Conservation (phyloP, 2,329 filamentous ascomycete genomes). For the Penicillium janthinellum region DNA sequence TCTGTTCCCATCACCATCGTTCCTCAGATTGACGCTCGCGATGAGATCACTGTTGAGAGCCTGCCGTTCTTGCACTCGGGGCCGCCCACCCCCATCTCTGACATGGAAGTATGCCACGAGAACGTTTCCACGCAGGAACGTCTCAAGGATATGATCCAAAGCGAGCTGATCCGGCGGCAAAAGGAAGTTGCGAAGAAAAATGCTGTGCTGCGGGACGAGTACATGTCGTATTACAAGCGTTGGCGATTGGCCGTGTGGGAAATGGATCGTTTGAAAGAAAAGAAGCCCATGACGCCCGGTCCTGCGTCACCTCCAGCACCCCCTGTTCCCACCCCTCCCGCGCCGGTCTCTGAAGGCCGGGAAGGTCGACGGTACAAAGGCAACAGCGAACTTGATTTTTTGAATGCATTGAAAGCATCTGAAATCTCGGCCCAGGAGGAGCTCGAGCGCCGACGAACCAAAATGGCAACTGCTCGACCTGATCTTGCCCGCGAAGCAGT, state of each 20-base stretch:
- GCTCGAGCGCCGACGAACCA: conserved; percentile 46
- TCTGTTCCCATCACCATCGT: conserved; percentile 10
- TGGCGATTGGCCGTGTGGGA: conserved; percentile 49
- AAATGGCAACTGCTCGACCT: conserved; percentile 46
- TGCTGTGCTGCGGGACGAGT: conserved; percentile 43
- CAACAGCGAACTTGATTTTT: conserved; percentile 53
- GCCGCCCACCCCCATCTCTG: conserved; percentile 47
- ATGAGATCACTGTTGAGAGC: conserved; percentile 43
- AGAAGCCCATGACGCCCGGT: conserved; percentile 40
- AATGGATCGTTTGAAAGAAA: conserved; percentile 46
- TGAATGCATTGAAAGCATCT: conserved; percentile 51
- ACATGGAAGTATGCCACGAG: conserved; percentile 49
- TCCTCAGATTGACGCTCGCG: conserved; percentile 7
- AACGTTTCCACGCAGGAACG: conserved; percentile 41
- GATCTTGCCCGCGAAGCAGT: conserved; percentile 50
- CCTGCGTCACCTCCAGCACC: conserved; percentile 40
- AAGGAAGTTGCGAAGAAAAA: conserved; percentile 44
- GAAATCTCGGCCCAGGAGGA: conserved; percentile 53
- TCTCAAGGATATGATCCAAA: conserved; percentile 42
- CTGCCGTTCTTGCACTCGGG: conserved; percentile 50
- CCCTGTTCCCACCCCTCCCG: conserved; percentile 34
- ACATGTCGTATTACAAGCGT: conserved; percentile 45
- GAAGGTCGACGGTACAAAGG: conserved; percentile 49
- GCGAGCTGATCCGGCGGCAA: conserved; percentile 42
- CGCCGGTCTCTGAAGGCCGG: conserved; percentile 36